Base-by-base conservation (phyloP, 306 rosid genomes). In the Rosa chinensis region DNA sequence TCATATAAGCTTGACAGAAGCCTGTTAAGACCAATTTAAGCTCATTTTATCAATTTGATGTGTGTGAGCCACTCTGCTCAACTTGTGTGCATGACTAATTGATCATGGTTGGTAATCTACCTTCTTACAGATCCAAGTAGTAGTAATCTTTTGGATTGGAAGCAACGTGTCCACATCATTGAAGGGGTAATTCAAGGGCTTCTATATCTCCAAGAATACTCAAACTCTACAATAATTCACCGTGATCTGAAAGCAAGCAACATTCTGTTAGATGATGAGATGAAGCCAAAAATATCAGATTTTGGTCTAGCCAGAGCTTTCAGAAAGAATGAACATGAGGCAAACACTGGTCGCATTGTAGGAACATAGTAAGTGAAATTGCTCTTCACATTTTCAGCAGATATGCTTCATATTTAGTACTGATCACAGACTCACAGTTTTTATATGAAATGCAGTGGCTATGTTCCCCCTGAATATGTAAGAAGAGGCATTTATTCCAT, bases 131-230 rank as follows among this genome's bases (percentile, higher is more conserved):
- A 87, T 70, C 79, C 84, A 10, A 9, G 43, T 5, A 55, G 52
- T 43, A 7, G 10, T 6, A 3, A 8, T 69, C 35, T 77, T 3
- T 42, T 82, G 23, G 83, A 84, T 77, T 84, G 86, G 86, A 39
- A 12, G 6, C 80, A 74, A 66, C 74, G 77, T 5, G 73, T 82
- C 14, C 66, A 5, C 28, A 73, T 84, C 70, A 79, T 84, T 68
- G 86, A 87, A 73, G 86, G 88, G n/a, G 23, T 87, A 14, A 70
- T 69, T 53, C 87, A 79, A 2, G 86, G 87, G 11, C 84, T 84
- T 68, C 66, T 87, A 8, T 82, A 87, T 82, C 86, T 87, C 6
- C 84, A 84, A 79, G 79, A 82, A 28, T 68, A 84, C 67, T 87
- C 83, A 0, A 82, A 77, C 50, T 64, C 82, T n/a, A 79, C 77